A percentile compares a stretch with the other conserved stretches of the same genome.
These are phyloP conservation scores for Xylaria flabelliformis DNA, from an alignment of 495 filamentous ascomycete species.

Conservation along the genomic window DNA sequence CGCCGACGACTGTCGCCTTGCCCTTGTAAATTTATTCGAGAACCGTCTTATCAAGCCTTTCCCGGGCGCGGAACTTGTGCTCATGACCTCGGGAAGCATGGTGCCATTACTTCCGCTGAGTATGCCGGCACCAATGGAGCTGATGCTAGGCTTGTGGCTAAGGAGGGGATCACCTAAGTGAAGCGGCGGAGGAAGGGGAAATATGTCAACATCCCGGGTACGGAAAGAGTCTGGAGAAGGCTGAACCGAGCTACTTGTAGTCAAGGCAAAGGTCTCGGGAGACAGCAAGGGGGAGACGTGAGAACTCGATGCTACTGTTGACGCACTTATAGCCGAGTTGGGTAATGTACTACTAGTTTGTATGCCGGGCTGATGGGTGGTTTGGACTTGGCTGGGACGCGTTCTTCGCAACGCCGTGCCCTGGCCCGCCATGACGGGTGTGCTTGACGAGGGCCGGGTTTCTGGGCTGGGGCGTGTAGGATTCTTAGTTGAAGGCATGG, in stretches of 20 bases:
- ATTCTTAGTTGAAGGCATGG: conserved; percentile 46
- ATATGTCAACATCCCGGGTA: conserved; percentile 37
- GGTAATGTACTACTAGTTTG: conserved; percentile 43
- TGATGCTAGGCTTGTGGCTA: conserved; percentile 46
- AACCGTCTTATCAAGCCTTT: conserved; percentile 53
- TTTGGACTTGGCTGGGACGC: conserved; percentile 51
- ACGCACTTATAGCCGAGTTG: conserved; percentile 51
- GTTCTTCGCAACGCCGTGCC: conserved; percentile 40
- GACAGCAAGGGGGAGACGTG: conserved; percentile 52
- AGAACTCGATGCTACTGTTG: conserved; percentile 49
- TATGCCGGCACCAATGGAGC: conserved; percentile 42
- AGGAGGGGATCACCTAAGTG: conserved; percentile 54
- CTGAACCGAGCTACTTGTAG: conserved; percentile 49
- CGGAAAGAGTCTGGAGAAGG: conserved; percentile 49
- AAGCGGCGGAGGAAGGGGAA: conserved; percentile 41
- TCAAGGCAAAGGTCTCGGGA: conserved; percentile 45
- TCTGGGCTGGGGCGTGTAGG: conserved; percentile 38
- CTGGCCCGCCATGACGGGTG: conserved; percentile 38
- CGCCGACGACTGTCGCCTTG: conserved; percentile 73
- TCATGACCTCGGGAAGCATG: conserved; percentile 47
- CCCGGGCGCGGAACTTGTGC: conserved; percentile 34
- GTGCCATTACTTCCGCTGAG: conserved; percentile 42
- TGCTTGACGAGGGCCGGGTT: conserved; percentile 36
- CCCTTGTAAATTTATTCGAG: conserved; percentile 50
- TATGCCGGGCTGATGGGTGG: conserved; percentile 41